phyloP scores from a whole-genome alignment of 768 basidiomycete species.

The Tricholoma hemisulphureum region DNA sequence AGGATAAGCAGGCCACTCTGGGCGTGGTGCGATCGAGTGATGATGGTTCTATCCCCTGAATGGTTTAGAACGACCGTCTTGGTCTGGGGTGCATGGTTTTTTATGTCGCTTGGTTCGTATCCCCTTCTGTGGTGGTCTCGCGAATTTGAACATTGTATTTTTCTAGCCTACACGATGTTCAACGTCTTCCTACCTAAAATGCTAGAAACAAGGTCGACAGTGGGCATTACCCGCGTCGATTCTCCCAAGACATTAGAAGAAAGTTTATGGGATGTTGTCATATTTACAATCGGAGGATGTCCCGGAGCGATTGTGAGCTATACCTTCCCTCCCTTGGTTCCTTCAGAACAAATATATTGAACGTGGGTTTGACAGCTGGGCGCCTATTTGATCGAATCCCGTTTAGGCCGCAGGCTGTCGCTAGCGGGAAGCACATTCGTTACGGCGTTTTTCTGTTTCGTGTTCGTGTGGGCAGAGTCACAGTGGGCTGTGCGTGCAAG shows the following conservation, averaged over 20 bases:
- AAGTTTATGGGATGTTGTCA: constrained; percentile 81
- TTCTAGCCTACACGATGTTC: constrained; percentile 82
- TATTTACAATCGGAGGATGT: constrained; percentile 81
- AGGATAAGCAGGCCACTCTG: constrained; percentile 57
- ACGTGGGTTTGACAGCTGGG: constrained; percentile 53
- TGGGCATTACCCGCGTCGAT: constrained; percentile 9
- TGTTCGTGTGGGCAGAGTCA: constrained; percentile 61
- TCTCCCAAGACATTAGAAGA: constrained; percentile 50
- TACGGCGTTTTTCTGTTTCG: constrained; percentile 71
- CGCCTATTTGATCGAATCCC: constrained; percentile 76
- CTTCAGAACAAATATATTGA: neutral
- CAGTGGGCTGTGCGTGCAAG: constrained; percentile 61
- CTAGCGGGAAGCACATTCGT: constrained; percentile 72
- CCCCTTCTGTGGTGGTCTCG: neutral
- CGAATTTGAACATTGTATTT: constrained; percentile 1
- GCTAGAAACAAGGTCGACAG: constrained; percentile 55
- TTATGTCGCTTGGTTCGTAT: constrained; percentile 70
- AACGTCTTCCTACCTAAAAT: constrained; percentile 89
- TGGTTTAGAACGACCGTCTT: constrained; percentile 77
- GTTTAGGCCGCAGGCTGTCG: constrained; percentile 67
- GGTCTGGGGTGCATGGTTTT: constrained; percentile 77
- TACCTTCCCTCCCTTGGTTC: neutral
- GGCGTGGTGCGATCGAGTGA: constrained; percentile 68
- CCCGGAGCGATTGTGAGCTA: constrained; percentile 75
- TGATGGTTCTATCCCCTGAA: constrained; percentile 69